Percentiles rank a stretch among this genome's conserved stretches.
phyloP scores from a whole-genome alignment of 305 asterid genomes.

The Fraxinus sp. region DNA sequence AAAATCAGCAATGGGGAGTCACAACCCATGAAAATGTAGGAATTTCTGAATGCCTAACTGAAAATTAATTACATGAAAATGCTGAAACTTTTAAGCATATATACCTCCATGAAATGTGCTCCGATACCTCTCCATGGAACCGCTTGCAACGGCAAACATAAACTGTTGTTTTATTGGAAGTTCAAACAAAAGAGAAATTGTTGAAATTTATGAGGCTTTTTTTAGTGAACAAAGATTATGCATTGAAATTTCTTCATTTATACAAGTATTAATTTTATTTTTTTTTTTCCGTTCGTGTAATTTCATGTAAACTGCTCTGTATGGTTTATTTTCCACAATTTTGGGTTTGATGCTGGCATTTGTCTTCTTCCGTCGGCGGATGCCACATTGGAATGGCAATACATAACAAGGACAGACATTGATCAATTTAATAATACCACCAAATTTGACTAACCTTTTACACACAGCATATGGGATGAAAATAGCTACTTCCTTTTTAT shows the following conservation, averaged over 20 bases:
- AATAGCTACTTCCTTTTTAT: too few relatives aligned
- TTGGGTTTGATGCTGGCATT: background rate
- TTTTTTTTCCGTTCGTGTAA: background rate
- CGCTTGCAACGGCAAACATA: background rate
- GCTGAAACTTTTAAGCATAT: background rate
- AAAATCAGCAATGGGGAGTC: background rate
- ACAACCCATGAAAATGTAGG: background rate
- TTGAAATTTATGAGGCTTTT: background rate
- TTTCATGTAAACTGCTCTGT: background rate
- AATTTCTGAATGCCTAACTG: background rate
- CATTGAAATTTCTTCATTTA: background rate
- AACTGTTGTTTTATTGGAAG: background rate
- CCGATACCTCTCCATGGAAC: background rate
- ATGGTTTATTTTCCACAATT: background rate
- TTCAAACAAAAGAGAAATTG: background rate
- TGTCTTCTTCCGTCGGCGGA: constrained; percentile 1
- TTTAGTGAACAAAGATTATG: background rate
- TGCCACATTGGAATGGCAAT: background rate
- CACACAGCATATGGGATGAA: background rate
- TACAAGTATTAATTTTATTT: too few relatives aligned
- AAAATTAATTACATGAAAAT: background rate
- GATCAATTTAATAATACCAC: background rate
- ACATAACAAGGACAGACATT: background rate
- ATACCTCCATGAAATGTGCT: background rate
- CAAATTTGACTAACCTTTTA: background rate